phyloP scores from a whole-genome alignment of 2,329 filamentous ascomycete genomes.

The Ophiostoma quercus region DNA sequence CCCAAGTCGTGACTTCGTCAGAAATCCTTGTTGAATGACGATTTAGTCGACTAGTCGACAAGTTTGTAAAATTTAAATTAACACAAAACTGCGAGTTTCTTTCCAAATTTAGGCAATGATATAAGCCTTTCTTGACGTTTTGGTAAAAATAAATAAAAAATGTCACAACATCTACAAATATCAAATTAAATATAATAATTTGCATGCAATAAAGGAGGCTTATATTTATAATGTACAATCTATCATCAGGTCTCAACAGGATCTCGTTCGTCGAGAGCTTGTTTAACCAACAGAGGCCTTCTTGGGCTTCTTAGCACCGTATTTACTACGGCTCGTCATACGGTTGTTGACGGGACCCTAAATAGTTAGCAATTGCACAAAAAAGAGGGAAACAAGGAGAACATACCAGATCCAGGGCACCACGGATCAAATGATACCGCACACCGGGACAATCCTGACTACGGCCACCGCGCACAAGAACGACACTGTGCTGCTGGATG shows the following conservation, averaged over 20 bases:
- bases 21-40: no score
- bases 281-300: constrained; percentile 53
- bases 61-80: no score
- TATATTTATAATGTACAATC: constrained; percentile 11
- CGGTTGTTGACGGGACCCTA: constrained; percentile 87
- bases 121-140: no score
- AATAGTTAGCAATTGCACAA: constrained; percentile 12
- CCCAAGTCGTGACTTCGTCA: no score
- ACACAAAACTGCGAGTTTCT: no score
- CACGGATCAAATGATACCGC: constrained; percentile 87
- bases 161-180: no score
- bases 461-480: constrained; percentile 87
- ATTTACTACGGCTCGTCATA: constrained; percentile 84
- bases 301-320: constrained; percentile 98
- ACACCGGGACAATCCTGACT: constrained; percentile 98
- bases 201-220: not conserved
- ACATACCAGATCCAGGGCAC: constrained; percentile 84
- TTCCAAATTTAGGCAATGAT: no score
- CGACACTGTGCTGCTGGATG: constrained; percentile 97
- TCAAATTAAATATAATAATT: no score
- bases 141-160: no score
- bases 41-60: no score
- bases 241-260: not conserved
- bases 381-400: not conserved
- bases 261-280: not conserved